phyloP scores from a whole-genome alignment of 352 stramenopile genomes.

The Phytopythium boreale region DNA sequence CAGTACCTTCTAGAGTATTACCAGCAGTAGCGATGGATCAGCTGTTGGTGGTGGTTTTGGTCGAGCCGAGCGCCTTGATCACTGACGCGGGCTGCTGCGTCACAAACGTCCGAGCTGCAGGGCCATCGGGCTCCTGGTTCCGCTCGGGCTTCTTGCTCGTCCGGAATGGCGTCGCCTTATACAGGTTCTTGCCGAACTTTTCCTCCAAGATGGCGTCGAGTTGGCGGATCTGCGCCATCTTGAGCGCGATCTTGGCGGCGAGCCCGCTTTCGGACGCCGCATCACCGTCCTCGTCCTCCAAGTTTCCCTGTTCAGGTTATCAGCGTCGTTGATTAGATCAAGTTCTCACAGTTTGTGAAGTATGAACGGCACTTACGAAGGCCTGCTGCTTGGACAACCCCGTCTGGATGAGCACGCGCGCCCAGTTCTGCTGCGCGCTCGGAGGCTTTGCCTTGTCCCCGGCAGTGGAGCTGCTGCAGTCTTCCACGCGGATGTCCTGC shows the following conservation, averaged over 20 bases:
- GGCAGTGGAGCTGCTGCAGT: slow-evolving; percentile 2
- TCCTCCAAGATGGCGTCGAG: slow-evolving; percentile 57
- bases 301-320: slow-evolving; percentile 22
- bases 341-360: background rate
- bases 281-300: slow-evolving; percentile 38
- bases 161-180: slow-evolving; percentile 12
- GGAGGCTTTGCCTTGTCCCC: background rate
- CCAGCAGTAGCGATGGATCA: background rate
- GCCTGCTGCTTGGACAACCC: slow-evolving; percentile 66
- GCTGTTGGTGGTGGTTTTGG: slow-evolving; percentile 10
- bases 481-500: slow-evolving; percentile 36
- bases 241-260: slow-evolving; percentile 65
- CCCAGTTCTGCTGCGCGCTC: slow-evolving; percentile 41
- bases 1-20: background rate
- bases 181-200: slow-evolving; percentile 62
- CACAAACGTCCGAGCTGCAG: slow-evolving; percentile 13
- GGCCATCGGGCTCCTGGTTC: slow-evolving; percentile 5
- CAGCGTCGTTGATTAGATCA: background rate
- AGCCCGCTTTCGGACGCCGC: slow-evolving; percentile 22
- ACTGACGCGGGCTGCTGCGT: slow-evolving; percentile 10
- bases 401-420: slow-evolving; percentile 53
- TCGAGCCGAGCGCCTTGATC: background rate
- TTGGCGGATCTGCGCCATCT: slow-evolving; percentile 63
- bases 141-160: slow-evolving; percentile 19
- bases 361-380: slow-evolving; percentile 28